Conservation (phyloP, 2,329 filamentous ascomycete genomes). For the Apiospora malaysiana region DNA sequence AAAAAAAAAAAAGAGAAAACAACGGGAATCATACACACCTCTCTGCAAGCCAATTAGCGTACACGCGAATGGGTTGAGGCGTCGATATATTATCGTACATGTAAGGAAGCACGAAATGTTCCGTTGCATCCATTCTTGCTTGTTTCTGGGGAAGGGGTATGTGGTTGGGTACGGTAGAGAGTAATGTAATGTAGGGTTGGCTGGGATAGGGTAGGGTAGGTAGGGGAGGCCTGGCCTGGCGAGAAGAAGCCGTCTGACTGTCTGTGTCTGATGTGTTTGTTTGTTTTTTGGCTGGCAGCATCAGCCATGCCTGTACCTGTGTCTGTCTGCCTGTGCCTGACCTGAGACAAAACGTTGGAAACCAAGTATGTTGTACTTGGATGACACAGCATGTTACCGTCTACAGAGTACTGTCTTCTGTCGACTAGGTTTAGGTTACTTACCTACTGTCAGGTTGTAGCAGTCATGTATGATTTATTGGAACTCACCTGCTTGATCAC, state of each 20-base stretch:
- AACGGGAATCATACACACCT: neutral
- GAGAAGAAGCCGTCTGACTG: too few relatives aligned
- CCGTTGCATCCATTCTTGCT: neutral
- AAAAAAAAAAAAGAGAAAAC: neutral
- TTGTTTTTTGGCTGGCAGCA: neutral
- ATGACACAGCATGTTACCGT: constrained; percentile 4
- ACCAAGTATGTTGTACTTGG: neutral
- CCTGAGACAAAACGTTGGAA: constrained; percentile 16
- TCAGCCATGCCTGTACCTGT: neutral
- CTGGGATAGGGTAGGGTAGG: neutral
- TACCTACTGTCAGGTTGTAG: neutral
- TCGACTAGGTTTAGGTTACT: too few relatives aligned
- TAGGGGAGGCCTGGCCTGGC: neutral
- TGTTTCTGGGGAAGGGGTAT: too few relatives aligned
- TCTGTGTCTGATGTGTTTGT: too few relatives aligned
- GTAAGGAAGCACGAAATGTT: neutral
- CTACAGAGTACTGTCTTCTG: too few relatives aligned
- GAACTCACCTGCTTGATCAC: too few relatives aligned
- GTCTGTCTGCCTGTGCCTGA: neutral
- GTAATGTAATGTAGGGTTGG: too few relatives aligned
- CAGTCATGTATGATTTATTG: neutral
- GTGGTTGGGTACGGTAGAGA: too few relatives aligned
- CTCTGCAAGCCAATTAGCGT: neutral
- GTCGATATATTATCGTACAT: neutral
- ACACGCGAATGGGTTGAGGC: neutral